Percentiles rank a stretch among this genome's conserved stretches.
Evolutionary conservation across 768 basidiomycete species (phyloP).

Genomic region (Podaxis sp.): DNA sequence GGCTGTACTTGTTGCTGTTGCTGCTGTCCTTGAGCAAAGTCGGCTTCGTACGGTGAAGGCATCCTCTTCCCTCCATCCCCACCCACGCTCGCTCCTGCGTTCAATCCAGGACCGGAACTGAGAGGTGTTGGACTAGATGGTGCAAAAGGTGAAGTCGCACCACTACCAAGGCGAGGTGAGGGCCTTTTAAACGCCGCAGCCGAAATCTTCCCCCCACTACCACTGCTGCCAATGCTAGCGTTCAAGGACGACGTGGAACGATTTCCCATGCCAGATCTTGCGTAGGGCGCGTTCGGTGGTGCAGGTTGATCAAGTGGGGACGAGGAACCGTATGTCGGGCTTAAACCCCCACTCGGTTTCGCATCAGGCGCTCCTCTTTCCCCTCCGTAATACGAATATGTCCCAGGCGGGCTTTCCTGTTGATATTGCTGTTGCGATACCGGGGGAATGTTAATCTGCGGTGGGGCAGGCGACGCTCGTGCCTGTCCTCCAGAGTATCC

Average conservation of each 20-base stretch:
- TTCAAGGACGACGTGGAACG: constrained; percentile 15
- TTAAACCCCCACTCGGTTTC: not conserved
- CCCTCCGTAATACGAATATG: not conserved
- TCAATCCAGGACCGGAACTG: not conserved
- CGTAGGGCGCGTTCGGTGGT: constrained; percentile 17
- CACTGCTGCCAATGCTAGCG: constrained; percentile 24
- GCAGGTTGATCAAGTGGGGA: not conserved
- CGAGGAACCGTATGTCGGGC: not conserved
- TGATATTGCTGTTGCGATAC: not conserved
- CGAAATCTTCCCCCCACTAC: constrained; percentile 60
- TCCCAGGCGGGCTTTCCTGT: not conserved
- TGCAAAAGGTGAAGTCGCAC: constrained; percentile 17
- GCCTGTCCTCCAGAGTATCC: not conserved
- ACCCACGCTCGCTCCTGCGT: too few species aligned
- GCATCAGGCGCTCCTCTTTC: not conserved
- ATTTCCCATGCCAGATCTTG: constrained; percentile 5
- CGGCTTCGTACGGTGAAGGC: not conserved
- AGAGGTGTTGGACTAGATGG: not conserved
- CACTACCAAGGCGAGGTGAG: constrained; percentile 30
- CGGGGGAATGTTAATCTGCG: constrained; percentile 5
- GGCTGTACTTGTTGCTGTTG: constrained; percentile 10
- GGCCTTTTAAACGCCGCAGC: constrained; percentile 74
- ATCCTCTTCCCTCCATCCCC: not conserved
- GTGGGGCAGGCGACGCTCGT: not conserved
- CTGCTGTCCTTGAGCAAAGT: constrained; percentile 15